Evolutionary conservation across 306 rosid species (phyloP).

Genomic region (Gastrolobium bilobum): DNA sequence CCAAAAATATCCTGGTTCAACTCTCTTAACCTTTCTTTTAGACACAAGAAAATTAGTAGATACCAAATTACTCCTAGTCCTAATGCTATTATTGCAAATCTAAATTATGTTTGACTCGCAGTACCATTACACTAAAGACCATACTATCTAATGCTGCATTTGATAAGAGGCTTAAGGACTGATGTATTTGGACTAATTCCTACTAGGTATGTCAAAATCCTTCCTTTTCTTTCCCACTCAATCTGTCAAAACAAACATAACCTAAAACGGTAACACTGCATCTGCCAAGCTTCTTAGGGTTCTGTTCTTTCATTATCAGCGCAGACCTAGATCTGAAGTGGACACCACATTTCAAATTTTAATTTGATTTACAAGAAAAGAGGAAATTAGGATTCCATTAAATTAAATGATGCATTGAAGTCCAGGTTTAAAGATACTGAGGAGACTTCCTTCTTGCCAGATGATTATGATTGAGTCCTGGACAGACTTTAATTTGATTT

Average conservation of each 20-base stretch:
- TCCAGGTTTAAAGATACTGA: constrained; percentile 9
- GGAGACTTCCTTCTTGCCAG: not conserved
- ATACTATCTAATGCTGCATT: not conserved
- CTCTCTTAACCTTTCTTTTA: too few relatives aligned
- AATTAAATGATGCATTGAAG: not conserved
- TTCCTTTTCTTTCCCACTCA: not conserved
- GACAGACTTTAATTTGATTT: not conserved
- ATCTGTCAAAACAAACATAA: not conserved
- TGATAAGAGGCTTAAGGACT: constrained; percentile 1
- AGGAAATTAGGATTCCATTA: not conserved
- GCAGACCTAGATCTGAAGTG: not conserved
- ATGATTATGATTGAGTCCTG: not conserved
- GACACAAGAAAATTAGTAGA: not conserved
- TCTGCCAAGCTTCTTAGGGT: constrained; percentile 17
- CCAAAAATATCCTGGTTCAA: too few relatives aligned
- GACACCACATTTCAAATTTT: not conserved
- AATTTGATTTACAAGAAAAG: not conserved
- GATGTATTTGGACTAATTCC: not conserved
- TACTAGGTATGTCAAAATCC: not conserved
- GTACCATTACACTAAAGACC: constrained; percentile 17
- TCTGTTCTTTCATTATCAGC: not conserved
- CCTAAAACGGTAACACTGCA: constrained; percentile 33
- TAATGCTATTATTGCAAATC: not conserved
- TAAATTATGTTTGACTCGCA: not conserved
- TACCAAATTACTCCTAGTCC: constrained; percentile 9